phyloP scores from a whole-genome alignment of 306 rosid genomes.

The Rosa persica region DNA sequence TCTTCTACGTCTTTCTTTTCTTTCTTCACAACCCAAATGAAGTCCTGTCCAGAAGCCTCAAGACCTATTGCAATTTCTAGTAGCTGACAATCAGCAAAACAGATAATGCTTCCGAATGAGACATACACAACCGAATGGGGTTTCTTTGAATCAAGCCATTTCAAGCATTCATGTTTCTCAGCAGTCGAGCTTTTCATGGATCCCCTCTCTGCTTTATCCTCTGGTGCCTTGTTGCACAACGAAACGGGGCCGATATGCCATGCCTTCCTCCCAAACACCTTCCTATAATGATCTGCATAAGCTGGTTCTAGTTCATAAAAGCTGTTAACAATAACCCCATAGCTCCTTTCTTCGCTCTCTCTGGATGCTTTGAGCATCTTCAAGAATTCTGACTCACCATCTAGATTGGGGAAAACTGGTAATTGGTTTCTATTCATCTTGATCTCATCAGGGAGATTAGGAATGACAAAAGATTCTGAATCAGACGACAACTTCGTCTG shows the following conservation, averaged over 20 bases:
- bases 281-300: slow-evolving; percentile 50
- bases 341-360: slow-evolving; percentile 39
- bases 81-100: slow-evolving; percentile 33
- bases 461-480: slow-evolving; percentile 3
- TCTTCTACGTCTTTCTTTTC: slow-evolving; percentile 14
- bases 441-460: slow-evolving; percentile 18
- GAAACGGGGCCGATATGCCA: slow-evolving; percentile 65
- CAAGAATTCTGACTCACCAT: neutral
- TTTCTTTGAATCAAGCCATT: slow-evolving; percentile 24
- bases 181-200: slow-evolving; percentile 27
- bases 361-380: slow-evolving; percentile 7
- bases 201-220: slow-evolving; percentile 42
- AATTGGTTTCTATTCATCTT: neutral
- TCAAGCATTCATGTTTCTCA: slow-evolving; percentile 23
- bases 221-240: slow-evolving; percentile 19
- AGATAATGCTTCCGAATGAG: slow-evolving; percentile 37
- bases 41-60: slow-evolving; percentile 40
- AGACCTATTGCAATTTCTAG: slow-evolving; percentile 46
- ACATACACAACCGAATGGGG: slow-evolving; percentile 46
- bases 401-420: neutral
- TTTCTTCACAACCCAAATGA: slow-evolving; percentile 45
- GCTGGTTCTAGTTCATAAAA: slow-evolving; percentile 50
- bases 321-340: slow-evolving; percentile 49
- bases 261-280: slow-evolving; percentile 40
- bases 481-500: slow-evolving; percentile 1